phyloP scores from a whole-genome alignment of 805 yeast species.

The Candida xyloterini region DNA sequence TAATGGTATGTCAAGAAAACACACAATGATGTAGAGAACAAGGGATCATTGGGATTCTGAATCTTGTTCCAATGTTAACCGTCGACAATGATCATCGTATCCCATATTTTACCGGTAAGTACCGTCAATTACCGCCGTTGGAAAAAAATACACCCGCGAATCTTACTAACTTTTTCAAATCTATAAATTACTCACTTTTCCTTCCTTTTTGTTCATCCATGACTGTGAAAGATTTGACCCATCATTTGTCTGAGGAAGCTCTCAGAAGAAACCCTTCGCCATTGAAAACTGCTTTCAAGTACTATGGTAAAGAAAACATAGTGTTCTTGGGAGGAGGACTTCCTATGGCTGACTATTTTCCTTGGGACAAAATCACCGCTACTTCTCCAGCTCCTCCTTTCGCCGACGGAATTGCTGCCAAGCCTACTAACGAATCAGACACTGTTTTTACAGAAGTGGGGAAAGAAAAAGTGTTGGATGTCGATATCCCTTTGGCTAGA shows the following conservation, averaged over 20 bases:
- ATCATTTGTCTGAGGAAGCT: constrained; percentile 76
- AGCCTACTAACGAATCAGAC: constrained; percentile 40
- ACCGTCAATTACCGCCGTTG: constrained; percentile 4
- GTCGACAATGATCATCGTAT: constrained; percentile 9
- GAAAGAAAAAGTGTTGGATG: constrained; percentile 43
- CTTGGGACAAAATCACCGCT: constrained; percentile 74
- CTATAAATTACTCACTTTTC: background rate
- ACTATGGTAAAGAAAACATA: constrained; percentile 68
- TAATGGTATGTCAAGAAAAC: constrained; percentile 14
- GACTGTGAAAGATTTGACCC: constrained; percentile 66
- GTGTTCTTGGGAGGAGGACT: constrained; percentile 94
- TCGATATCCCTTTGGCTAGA: constrained; percentile 70
- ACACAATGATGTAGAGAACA: background rate
- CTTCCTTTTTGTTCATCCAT: constrained; percentile 2
- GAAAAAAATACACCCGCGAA: background rate
- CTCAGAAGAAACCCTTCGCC: constrained; percentile 72
- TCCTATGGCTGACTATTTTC: constrained; percentile 88
- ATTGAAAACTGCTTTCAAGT: constrained; percentile 79
- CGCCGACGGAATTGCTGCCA: constrained; percentile 70
- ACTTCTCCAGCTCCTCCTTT: constrained; percentile 81
- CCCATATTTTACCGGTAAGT: constrained; percentile 8
- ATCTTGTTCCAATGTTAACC: background rate
- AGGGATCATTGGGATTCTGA: background rate
- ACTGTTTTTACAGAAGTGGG: constrained; percentile 35
- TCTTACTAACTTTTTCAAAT: background rate